These are phyloP conservation scores for Psilocybe mexicana DNA, from an alignment of 1,284 basidiomycete species.

Conservation along the genomic window DNA sequence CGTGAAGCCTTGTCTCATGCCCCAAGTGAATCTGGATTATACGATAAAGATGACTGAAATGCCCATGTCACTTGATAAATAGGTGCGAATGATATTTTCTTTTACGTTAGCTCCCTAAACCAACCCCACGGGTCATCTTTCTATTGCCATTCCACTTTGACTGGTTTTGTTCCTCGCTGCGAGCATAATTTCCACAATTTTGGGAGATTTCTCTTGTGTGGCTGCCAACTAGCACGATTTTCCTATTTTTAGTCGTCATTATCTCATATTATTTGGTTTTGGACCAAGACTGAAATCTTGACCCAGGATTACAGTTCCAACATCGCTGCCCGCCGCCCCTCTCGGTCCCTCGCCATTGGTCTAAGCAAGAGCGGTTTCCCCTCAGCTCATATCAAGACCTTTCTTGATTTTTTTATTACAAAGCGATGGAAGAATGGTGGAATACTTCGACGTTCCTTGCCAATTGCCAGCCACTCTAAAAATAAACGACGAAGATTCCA, in stretches of 20 bases:
- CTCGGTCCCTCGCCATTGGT: background rate
- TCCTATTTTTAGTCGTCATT: background rate
- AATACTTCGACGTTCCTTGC: background rate
- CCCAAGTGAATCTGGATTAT: conserved; percentile 22
- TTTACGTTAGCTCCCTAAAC: too few species aligned
- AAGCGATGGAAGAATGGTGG: background rate
- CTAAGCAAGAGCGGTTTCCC: background rate
- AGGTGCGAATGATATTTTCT: background rate
- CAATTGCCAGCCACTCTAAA: background rate
- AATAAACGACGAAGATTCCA: background rate
- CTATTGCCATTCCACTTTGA: background rate
- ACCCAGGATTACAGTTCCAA: background rate
- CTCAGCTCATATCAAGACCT: background rate
- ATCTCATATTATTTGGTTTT: background rate
- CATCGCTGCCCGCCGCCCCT: background rate
- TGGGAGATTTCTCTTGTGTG: background rate
- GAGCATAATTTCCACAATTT: background rate
- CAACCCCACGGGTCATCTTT: background rate
- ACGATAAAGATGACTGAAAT: conserved; percentile 22
- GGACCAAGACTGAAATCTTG: background rate
- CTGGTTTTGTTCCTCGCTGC: background rate
- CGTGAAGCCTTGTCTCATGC: conserved; percentile 10
- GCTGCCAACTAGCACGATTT: background rate
- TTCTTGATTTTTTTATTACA: background rate
- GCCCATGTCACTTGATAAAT: background rate